Evolutionary conservation across 208 protist species (phyloP).

Genomic region (Leishmania aethiopica): DNA sequence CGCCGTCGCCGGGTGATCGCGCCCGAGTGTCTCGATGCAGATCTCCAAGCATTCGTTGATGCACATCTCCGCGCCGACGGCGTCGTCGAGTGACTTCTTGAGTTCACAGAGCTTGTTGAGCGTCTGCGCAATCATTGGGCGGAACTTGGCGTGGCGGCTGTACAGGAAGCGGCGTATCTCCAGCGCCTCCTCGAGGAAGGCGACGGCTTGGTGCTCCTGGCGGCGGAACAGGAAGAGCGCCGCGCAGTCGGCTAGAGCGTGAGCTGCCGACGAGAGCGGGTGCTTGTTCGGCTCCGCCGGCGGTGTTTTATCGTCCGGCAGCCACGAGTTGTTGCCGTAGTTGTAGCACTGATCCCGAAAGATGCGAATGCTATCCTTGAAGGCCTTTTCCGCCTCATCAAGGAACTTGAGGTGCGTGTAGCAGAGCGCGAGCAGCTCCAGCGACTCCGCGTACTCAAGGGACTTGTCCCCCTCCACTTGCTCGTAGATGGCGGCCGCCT

Average conservation of each 20-base stretch:
- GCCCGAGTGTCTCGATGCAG: constrained; percentile 80
- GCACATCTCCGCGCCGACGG: constrained; percentile 83
- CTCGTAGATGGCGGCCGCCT: constrained; percentile 90
- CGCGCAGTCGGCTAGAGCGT: constrained; percentile 88
- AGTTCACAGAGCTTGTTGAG: constrained; percentile 90
- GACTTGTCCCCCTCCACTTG: constrained; percentile 72
- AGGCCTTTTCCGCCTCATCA: constrained; percentile 90
- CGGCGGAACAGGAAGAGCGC: constrained; percentile 74
- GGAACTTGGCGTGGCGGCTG: constrained; percentile 74
- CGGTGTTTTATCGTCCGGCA: constrained; percentile 55
- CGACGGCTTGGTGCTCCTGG: constrained; percentile 71
- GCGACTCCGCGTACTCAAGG: constrained; percentile 81
- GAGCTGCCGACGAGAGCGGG: constrained; percentile 81
- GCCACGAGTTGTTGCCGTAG: constrained; percentile 74
- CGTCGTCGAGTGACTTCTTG: constrained; percentile 80
- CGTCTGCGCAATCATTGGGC: constrained; percentile 91
- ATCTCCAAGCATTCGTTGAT: constrained; percentile 88
- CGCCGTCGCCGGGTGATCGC: constrained; percentile 83
- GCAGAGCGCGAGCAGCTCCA: constrained; percentile 79
- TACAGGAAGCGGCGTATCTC: constrained; percentile 89
- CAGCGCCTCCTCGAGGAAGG: constrained; percentile 87
- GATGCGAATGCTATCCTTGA: constrained; percentile 86
- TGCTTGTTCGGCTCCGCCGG: constrained; percentile 76
- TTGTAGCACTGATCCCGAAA: constrained; percentile 88
- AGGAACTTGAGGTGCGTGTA: constrained; percentile 89